phyloP scores from a whole-genome alignment of 2,329 filamentous ascomycete genomes.

The Claviceps fusiformis region DNA sequence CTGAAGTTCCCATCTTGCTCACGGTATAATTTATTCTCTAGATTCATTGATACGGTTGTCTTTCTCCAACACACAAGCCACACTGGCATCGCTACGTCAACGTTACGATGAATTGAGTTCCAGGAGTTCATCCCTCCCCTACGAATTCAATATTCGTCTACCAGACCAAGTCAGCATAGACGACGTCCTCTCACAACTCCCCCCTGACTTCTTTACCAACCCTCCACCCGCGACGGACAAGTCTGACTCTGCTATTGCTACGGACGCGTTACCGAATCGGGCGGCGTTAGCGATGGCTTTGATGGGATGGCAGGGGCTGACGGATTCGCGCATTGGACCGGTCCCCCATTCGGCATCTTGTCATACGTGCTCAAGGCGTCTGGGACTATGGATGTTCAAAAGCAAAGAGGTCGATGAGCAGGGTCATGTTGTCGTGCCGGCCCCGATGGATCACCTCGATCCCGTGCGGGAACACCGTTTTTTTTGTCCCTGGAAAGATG shows the following conservation, averaged over 20 bases:
- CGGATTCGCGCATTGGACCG: conserved; percentile 38
- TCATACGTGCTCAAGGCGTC: conserved; percentile 70
- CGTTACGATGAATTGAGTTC: conserved; percentile 52
- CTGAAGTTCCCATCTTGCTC: not conserved
- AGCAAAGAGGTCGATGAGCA: conserved; percentile 51
- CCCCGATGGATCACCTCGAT: conserved; percentile 54
- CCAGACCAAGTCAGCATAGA: conserved; percentile 40
- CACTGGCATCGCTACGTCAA: conserved; percentile 42
- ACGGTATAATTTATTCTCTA: conserved; percentile 12
- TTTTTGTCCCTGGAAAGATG: conserved; percentile 70
- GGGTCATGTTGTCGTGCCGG: conserved; percentile 39
- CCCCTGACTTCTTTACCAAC: conserved; percentile 39
- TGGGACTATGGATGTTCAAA: conserved; percentile 91
- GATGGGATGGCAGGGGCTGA: conserved; percentile 62
- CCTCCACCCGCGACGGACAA: conserved; percentile 18
- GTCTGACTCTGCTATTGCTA: conserved; percentile 14
- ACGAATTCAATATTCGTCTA: conserved; percentile 46
- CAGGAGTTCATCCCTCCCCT: conserved; percentile 43
- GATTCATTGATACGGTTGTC: conserved; percentile 48
- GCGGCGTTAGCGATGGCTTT: conserved; percentile 56
- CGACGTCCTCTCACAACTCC: conserved; percentile 33
- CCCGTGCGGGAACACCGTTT: conserved; percentile 62
- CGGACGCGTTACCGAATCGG: conserved; percentile 31
- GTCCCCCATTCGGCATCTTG: conserved; percentile 67
- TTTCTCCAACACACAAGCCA: conserved; percentile 45